Base-by-base conservation (phyloP, 2,329 filamentous ascomycete genomes). In the Podosphaera aphanis region DNA sequence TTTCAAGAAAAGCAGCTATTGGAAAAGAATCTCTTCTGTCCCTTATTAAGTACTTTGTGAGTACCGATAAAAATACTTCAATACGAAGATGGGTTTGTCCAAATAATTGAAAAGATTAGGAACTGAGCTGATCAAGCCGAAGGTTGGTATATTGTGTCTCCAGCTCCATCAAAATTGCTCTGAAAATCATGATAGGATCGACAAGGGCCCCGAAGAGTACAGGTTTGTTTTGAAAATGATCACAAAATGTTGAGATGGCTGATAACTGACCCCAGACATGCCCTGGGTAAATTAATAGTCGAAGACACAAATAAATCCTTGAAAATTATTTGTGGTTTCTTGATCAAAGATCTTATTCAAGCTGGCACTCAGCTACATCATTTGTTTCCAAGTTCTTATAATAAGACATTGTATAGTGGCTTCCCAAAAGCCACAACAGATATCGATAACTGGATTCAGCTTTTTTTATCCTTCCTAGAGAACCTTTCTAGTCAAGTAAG, bases 31-130 rank as follows among this genome's bases (percentile, higher is more conserved):
- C 49, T 38, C 33, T 56, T 21, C 21, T 44, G 23, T 36, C 23
- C n/a, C 37, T 54, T 3, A 43, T 58, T 5, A 35, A 45, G 2
- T 52, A 49, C 18, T 57, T 58, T 36, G 20, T 50, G 2, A 47
- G 54, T 40, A 10, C 5, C 5, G 37, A 47, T 10, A 50, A 48
- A 29, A 25, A 45, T 27, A 20, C 35, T n/a, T 46, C 43, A 2
- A 46, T 53, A 38, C 48, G 55, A 42, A 50, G 52, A 57, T 56
- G 55, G 55, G 57, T 57, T 49, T 46, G 50, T 39, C 13, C 10
- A 10, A 19, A 33, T 8, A 10, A 20, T 18, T n/a, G n/a, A 6
- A 44, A 39, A n/a, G 31, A 18, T 20, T n/a, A 8, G 37, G 21
- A 2, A 16, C n/a, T 20, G n/a, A 35, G n/a, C 19, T 49, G 2